These are phyloP conservation scores for Elaeagnus macrophylla DNA, from an alignment of 306 rosid genomes.

Conservation along the genomic window DNA sequence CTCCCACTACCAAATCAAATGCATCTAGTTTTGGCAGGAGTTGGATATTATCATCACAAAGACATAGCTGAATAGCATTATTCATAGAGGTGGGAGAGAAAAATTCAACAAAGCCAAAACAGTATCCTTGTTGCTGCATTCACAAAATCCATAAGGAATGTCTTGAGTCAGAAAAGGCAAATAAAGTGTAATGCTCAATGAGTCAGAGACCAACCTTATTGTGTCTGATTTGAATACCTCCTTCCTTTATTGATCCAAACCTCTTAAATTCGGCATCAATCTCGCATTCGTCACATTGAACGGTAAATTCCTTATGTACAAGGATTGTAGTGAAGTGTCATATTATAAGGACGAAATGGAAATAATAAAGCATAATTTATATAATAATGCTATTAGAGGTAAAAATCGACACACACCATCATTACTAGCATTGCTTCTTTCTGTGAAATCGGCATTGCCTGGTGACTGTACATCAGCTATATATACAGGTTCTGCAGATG, in stretches of 20 bases:
- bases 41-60: constrained; percentile 5
- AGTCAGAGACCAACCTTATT: constrained; percentile 38
- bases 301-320: constrained; percentile 51
- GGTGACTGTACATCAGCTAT: constrained; percentile 36
- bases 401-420: constrained; percentile 50
- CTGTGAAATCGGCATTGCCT: constrained; percentile 25
- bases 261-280: constrained; percentile 53
- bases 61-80: constrained; percentile 52
- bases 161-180: too few relatives aligned
- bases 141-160: constrained; percentile 2
- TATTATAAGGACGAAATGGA: too few relatives aligned
- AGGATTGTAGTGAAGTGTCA: constrained; percentile 12
- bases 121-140: constrained; percentile 63
- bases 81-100: constrained; percentile 45
- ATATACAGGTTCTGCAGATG: constrained; percentile 24
- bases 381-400: too few relatives aligned
- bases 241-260: constrained; percentile 66
- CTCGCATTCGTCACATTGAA: constrained; percentile 37
- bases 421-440: constrained; percentile 34
- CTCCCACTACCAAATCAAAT: neutral
- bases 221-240: constrained; percentile 66
- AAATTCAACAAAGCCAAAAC: constrained; percentile 81
- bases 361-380: too few relatives aligned
- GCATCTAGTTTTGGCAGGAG: constrained; percentile 1
- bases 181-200: neutral